A percentile compares a stretch with the other conserved stretches of the same genome.
Conservation (phyloP, 306 rosid species). For the Gleditsia sinensis region DNA sequence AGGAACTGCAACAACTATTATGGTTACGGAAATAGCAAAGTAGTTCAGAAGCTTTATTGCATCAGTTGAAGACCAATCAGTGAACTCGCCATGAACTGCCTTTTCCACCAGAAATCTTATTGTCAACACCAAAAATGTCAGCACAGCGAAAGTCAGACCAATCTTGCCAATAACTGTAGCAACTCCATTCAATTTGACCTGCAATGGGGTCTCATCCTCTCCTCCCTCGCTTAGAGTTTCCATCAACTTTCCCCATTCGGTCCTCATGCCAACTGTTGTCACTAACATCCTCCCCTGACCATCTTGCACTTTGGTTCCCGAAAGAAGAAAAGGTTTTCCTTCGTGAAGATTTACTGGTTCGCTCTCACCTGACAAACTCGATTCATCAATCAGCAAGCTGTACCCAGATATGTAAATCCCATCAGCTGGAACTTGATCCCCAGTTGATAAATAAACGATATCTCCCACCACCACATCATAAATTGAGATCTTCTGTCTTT, state of each 20-base stretch:
- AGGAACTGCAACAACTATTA: slow-evolving; percentile 91
- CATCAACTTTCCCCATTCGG: slow-evolving; percentile 98
- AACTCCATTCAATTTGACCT: slow-evolving; percentile 90
- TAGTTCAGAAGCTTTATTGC: slow-evolving; percentile 65
- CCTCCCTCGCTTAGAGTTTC: slow-evolving; percentile 90
- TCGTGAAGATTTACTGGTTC: slow-evolving; percentile 63
- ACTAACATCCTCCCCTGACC: slow-evolving; percentile 92
- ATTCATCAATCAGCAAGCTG: slow-evolving; percentile 75
- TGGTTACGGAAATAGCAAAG: slow-evolving; percentile 89
- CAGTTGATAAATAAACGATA: slow-evolving; percentile 82
- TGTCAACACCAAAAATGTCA: slow-evolving; percentile 72
- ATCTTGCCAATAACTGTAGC: slow-evolving; percentile 93
- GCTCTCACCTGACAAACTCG: slow-evolving; percentile 93
- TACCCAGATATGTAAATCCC: slow-evolving; percentile 79
- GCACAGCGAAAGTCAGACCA: slow-evolving; percentile 77
- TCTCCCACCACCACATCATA: slow-evolving; percentile 88
- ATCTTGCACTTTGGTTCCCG: slow-evolving; percentile 93
- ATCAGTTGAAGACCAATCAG: slow-evolving; percentile 73
- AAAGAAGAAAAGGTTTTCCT: slow-evolving; percentile 80
- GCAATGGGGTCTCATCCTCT: slow-evolving; percentile 96
- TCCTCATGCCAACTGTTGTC: slow-evolving; percentile 92
- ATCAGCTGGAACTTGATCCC: slow-evolving; percentile 95
- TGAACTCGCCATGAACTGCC: slow-evolving; percentile 47
- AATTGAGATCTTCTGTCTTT: slow-evolving; percentile 68
- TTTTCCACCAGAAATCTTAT: slow-evolving; percentile 69